A percentile compares a stretch with the other conserved stretches of the same genome.
Evolutionary conservation across 257 asterid genomes (phyloP).

Genomic region (Scutellaria baicalensis): DNA sequence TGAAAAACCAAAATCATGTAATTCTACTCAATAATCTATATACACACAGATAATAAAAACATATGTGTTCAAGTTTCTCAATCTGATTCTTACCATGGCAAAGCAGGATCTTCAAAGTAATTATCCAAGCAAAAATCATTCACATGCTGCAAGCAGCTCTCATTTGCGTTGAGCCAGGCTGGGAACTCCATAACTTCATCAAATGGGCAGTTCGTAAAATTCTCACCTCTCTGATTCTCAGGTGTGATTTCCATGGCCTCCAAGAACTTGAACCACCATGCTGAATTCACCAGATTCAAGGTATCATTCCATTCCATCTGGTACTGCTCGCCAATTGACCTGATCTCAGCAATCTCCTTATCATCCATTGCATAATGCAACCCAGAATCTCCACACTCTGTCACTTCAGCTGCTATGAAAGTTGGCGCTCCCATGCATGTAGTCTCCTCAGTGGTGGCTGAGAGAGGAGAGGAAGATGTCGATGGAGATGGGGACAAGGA

Average conservation of each 20-base stretch:
- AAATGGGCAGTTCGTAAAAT: constrained; percentile 42
- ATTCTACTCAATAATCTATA: not conserved
- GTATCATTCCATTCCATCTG: constrained; percentile 93
- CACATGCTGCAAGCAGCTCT: constrained; percentile 48
- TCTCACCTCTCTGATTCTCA: constrained; percentile 29
- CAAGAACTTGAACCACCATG: constrained; percentile 89
- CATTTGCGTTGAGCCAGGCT: constrained; percentile 68
- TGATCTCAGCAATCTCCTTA: constrained; percentile 83
- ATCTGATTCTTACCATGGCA: constrained; percentile 70
- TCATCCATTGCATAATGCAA: constrained; percentile 80
- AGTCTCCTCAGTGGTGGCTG: constrained; percentile 36
- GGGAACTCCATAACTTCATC: constrained; percentile 87
- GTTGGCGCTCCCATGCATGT: constrained; percentile 33
- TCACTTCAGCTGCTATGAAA: constrained; percentile 14
- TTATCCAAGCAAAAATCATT: constrained; percentile 46
- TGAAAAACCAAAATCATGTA: constrained; percentile 1
- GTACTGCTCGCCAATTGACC: constrained; percentile 87
- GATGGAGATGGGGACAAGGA: constrained; percentile 55
- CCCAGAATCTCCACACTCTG: constrained; percentile 36
- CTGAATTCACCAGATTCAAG: constrained; percentile 70
- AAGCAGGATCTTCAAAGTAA: constrained; percentile 65
- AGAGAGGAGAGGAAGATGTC: constrained; percentile 50
- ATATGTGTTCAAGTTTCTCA: not conserved
- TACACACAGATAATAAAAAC: too few species aligned
- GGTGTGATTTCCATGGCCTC: constrained; percentile 59